These are phyloP conservation scores for Laguncularia racemosa DNA, from an alignment of 345 rosid species.

Conservation along the genomic window DNA sequence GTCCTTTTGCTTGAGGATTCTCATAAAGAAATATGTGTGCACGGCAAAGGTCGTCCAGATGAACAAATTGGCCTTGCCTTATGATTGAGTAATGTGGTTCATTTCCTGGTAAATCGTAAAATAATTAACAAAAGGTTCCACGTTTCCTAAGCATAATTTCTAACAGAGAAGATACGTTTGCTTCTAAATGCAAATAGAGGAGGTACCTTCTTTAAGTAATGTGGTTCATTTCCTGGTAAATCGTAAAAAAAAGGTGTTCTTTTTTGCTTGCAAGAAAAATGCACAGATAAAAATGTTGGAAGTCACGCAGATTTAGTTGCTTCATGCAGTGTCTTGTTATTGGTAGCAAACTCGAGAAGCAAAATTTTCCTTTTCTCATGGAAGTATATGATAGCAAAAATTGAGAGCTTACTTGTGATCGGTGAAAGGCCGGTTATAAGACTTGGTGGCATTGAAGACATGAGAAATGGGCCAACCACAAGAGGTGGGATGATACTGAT, in stretches of 20 bases:
- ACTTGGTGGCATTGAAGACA: constrained; percentile 85
- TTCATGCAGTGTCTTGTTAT: too few species aligned
- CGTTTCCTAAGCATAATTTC: too few species aligned
- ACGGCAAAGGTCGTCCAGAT: constrained; percentile 82
- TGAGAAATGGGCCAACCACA: constrained; percentile 81
- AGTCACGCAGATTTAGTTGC: too few species aligned
- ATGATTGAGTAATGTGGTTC: constrained; percentile 71
- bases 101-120: constrained; percentile 36
- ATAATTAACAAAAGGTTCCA: neutral
- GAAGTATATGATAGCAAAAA: too few species aligned
- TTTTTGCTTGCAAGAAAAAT: too few species aligned
- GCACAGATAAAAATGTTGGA: too few species aligned
- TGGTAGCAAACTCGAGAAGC: too few species aligned
- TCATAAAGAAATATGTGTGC: constrained; percentile 71
- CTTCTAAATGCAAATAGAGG: too few species aligned
- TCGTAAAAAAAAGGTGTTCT: too few species aligned
- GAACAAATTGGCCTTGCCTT: constrained; percentile 78
- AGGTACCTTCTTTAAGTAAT: constrained; percentile 14
- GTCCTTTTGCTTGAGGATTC: constrained; percentile 62
- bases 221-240: constrained; percentile 62
- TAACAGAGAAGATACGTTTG: too few species aligned
- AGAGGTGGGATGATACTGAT: constrained; percentile 70
- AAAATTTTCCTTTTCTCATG: too few species aligned
- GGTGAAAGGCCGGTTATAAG: constrained; percentile 77
- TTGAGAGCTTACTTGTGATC: constrained; percentile 41